Evolutionary conservation across 1,284 basidiomycete species (phyloP).

Genomic region (Pholiota adiposa): DNA sequence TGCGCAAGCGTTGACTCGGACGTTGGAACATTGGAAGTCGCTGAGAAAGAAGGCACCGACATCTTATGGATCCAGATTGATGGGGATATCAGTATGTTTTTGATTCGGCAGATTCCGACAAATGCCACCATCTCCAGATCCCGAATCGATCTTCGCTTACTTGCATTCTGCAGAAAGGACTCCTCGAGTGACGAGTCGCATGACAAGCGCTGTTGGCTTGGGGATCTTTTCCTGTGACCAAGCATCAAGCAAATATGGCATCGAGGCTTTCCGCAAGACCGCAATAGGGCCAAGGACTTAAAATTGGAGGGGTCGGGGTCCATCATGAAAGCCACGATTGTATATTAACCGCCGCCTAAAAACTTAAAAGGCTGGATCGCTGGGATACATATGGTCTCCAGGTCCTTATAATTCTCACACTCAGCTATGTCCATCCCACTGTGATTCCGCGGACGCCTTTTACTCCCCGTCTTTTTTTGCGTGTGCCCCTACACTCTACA

Average conservation of each 20-base stretch:
- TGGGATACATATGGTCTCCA: too few relatives aligned
- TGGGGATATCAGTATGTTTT: not conserved
- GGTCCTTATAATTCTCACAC: not conserved
- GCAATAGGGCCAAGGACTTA: not conserved
- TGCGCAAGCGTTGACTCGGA: too few relatives aligned
- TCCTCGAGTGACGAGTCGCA: not conserved
- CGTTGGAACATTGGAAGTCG: not conserved
- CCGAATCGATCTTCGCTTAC: not conserved
- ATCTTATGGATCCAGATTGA: not conserved
- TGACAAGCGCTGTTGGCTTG: not conserved
- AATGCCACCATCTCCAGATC: not conserved
- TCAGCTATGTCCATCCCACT: not conserved
- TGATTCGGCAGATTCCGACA: not conserved
- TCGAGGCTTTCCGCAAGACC: not conserved
- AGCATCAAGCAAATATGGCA: too few relatives aligned
- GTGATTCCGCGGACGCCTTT: not conserved
- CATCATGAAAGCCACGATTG: not conserved
- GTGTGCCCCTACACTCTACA: not conserved
- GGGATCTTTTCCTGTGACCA: not conserved
- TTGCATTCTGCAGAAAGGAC: not conserved
- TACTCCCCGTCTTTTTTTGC: not conserved
- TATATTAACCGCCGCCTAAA: not conserved
- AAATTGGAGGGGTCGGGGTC: not conserved
- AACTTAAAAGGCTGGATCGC: not conserved
- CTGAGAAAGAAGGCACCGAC: not conserved